Conservation (phyloP, 441 rosid species). For the Euphorbia corollata region DNA sequence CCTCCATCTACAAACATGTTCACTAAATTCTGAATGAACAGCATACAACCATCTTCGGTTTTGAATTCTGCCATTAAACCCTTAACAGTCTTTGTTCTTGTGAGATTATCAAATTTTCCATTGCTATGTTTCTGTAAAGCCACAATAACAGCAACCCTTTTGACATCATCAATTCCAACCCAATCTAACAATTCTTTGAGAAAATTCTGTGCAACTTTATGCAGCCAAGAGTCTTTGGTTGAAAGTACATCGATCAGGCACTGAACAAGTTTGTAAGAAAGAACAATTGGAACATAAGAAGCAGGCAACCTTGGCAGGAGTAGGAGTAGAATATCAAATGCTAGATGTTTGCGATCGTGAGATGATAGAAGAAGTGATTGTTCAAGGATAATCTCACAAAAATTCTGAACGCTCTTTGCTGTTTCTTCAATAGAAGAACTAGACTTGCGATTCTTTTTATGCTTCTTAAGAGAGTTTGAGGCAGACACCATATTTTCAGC, state of each 20-base stretch:
- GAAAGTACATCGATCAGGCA: conserved; percentile 84
- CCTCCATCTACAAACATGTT: conserved; percentile 80
- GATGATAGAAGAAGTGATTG: conserved; percentile 72
- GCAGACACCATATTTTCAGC: conserved; percentile 51
- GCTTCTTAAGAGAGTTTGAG: conserved; percentile 70
- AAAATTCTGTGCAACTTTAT: conserved; percentile 75
- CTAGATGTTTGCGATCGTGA: conserved; percentile 91
- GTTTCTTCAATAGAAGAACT: conserved; percentile 72
- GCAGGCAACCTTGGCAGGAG: conserved; percentile 81
- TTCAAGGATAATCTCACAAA: conserved; percentile 60
- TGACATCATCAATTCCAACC: conserved; percentile 72
- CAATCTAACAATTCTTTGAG: conserved; percentile 57
- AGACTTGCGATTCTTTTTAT: conserved; percentile 58
- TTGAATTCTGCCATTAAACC: conserved; percentile 68
- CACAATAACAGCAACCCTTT: conserved; percentile 61
- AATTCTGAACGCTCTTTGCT: conserved; percentile 46
- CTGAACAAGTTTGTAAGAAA: conserved; percentile 73
- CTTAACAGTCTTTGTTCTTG: conserved; percentile 75
- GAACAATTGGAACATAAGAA: conserved; percentile 48
- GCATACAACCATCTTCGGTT: conserved; percentile 69
- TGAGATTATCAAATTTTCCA: conserved; percentile 71
- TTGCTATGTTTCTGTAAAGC: conserved; percentile 84
- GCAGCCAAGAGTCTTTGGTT: conserved; percentile 83
- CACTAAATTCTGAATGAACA: conserved; percentile 67
- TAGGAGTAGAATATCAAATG: conserved; percentile 67